Conservation (phyloP, 495 filamentous ascomycete species). For the Hypoxylon rickii region DNA sequence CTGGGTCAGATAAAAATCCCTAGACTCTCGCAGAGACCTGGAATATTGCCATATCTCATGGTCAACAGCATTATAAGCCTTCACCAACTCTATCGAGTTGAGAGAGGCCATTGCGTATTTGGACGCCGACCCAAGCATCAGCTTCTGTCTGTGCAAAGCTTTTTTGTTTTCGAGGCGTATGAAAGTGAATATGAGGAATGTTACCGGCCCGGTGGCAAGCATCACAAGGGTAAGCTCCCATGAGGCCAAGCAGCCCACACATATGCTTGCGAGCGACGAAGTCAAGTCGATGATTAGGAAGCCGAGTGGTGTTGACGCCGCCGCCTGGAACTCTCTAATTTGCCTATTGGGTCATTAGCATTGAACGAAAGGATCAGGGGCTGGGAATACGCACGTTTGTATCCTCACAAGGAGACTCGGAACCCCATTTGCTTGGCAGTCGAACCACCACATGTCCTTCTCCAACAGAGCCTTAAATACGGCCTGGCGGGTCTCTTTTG, state of each 20-base stretch:
- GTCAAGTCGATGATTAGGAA: slow-evolving; percentile 65
- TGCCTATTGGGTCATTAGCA: slow-evolving; percentile 58
- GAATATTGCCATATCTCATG: slow-evolving; percentile 71
- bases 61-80: slow-evolving; percentile 79
- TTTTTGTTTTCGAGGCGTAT: slow-evolving; percentile 65
- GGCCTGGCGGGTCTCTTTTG: slow-evolving; percentile 61
- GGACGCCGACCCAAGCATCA: slow-evolving; percentile 69
- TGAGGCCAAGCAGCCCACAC: slow-evolving; percentile 73
- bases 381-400: slow-evolving; percentile 66
- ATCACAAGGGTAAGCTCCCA: slow-evolving; percentile 88
- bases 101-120: slow-evolving; percentile 73
- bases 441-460: slow-evolving; percentile 85
- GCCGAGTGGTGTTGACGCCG: slow-evolving; percentile 78
- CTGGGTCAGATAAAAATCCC: slow-evolving; percentile 67
- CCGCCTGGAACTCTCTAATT: slow-evolving; percentile 78
- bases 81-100: slow-evolving; percentile 80
- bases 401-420: slow-evolving; percentile 70
- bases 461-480: slow-evolving; percentile 70
- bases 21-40: slow-evolving; percentile 60
- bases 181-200: slow-evolving; percentile 60
- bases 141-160: slow-evolving; percentile 70
- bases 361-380: not conserved
- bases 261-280: slow-evolving; percentile 64
- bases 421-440: slow-evolving; percentile 71
- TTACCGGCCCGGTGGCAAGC: slow-evolving; percentile 72